Evolutionary conservation across 2,329 filamentous ascomycete species (phyloP).

Genomic region (Colletotrichum tofieldiae): DNA sequence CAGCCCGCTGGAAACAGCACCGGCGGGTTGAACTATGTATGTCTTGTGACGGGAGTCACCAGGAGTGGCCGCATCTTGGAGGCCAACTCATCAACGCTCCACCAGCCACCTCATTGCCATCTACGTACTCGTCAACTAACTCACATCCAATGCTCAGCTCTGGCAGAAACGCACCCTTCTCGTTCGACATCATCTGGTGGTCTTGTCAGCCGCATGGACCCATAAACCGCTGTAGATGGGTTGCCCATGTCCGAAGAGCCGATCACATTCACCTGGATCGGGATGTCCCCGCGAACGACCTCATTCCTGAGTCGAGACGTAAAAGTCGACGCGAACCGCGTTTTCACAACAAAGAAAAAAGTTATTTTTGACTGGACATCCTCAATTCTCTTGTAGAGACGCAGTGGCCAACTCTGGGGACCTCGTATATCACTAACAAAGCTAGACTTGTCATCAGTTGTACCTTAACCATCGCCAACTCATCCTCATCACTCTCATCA

Average conservation of each 20-base stretch:
- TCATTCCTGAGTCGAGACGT: slow-evolving; percentile 17
- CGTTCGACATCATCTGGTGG: not conserved
- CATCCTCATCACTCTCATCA: too few relatives aligned
- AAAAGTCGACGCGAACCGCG: slow-evolving; percentile 5
- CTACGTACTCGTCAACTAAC: not conserved
- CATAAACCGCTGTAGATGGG: not conserved
- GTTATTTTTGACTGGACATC: not conserved
- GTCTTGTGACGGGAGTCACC: not conserved
- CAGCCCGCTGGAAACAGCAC: not conserved
- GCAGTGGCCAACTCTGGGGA: not conserved
- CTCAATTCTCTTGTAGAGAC: not conserved
- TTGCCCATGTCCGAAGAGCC: not conserved
- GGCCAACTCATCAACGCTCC: slow-evolving; percentile 18
- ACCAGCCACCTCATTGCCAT: slow-evolving; percentile 18
- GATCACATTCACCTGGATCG: slow-evolving; percentile 6
- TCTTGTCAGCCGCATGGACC: not conserved
- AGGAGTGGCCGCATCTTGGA: slow-evolving; percentile 4
- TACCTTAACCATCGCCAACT: too few relatives aligned
- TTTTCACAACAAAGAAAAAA: not conserved
- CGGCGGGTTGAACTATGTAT: not conserved
- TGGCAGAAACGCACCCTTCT: too few relatives aligned
- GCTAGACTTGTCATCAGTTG: not conserved
- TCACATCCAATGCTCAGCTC: not conserved
- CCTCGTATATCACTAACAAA: not conserved
- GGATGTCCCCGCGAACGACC: slow-evolving; percentile 22